Base-by-base conservation (phyloP, 768 basidiomycete genomes). In the Cyathus striatus region DNA sequence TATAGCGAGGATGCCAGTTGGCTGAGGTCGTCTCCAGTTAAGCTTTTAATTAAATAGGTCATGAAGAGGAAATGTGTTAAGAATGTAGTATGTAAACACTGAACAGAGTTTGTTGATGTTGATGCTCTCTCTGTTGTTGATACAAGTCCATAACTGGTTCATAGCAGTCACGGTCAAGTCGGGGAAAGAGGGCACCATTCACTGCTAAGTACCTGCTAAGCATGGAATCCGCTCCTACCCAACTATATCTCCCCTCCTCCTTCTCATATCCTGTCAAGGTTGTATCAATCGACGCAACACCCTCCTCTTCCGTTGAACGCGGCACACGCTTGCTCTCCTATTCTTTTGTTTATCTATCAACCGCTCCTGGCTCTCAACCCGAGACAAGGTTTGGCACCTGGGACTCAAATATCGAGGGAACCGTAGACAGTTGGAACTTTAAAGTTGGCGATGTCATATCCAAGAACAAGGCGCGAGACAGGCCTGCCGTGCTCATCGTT, bases 221-320 rank as follows among this genome's bases (percentile, higher is more conserved):
- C 51, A 68, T 65, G 63, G 80, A 79, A 69, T 66, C 76, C 50
- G 76, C 73, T 57, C 70, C 83, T 47, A 91, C 93, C 7, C 76
- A 84, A 40, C 72, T 96, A 40, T 76, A 75, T 61, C 74, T 95
- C 7, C 91, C 93, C 2, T 64, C 73, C 21, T 65, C 69, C n/a
- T 78, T 95, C 32, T 87, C 92, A 2, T 98, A 81, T 69, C 94
- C 94, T 41, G 77, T 98, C 57, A 88, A 78, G 49, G 64, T 98
- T 57, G 73, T 81, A 42, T 81, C 84, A 14, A 68, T 92, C 47
- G 79, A 84, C 53, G 74, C 75, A 4, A 54, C 50, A 6, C 52
- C 72, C 0, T 58, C 67, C 18, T 54, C 68, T 2, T 40, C 65
- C 12, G 69, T 98, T 26, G 57, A 71, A 16, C 81, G 89, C 51